These are phyloP conservation scores for Xylaria digitata DNA, from an alignment of 2,329 filamentous ascomycete genomes.

Conservation along the genomic window DNA sequence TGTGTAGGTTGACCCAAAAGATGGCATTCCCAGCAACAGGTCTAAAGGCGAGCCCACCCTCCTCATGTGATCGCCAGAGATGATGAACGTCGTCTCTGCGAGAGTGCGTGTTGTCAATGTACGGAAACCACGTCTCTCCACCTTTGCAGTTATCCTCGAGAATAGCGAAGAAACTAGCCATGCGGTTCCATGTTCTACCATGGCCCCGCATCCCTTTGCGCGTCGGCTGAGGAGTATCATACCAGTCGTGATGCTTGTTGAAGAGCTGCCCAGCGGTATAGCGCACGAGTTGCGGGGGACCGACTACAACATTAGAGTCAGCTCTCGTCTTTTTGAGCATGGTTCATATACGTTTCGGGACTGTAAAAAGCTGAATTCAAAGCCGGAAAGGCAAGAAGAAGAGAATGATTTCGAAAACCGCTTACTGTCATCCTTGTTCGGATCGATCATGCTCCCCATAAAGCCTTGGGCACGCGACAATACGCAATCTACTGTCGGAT, in stretches of 20 bases:
- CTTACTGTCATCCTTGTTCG: constrained; percentile 52
- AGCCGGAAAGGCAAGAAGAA: not conserved
- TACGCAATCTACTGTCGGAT: constrained; percentile 54
- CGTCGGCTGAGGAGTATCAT: constrained; percentile 44
- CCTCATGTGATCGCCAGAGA: constrained; percentile 54
- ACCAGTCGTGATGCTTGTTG: constrained; percentile 58
- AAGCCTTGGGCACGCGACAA: constrained; percentile 52
- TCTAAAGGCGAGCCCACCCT: constrained; percentile 56
- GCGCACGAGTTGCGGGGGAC: constrained; percentile 57
- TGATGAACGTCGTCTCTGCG: constrained; percentile 33
- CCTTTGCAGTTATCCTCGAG: constrained; percentile 55
- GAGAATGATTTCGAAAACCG: not conserved
- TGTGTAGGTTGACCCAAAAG: constrained; percentile 60
- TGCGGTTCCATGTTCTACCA: constrained; percentile 50
- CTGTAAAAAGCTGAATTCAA: not conserved
- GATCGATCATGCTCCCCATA: constrained; percentile 54
- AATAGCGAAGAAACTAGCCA: constrained; percentile 58
- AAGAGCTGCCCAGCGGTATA: constrained; percentile 55
- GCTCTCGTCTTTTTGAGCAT: not conserved
- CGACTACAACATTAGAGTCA: constrained; percentile 41
- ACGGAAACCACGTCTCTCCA: constrained; percentile 58
- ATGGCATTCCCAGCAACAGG: constrained; percentile 58
- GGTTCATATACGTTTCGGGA: not conserved
- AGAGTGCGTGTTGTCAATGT: constrained; percentile 42
- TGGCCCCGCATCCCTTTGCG: constrained; percentile 40